Conservation (phyloP, 2,329 filamentous ascomycete species). For the Clarireedia sp. region DNA sequence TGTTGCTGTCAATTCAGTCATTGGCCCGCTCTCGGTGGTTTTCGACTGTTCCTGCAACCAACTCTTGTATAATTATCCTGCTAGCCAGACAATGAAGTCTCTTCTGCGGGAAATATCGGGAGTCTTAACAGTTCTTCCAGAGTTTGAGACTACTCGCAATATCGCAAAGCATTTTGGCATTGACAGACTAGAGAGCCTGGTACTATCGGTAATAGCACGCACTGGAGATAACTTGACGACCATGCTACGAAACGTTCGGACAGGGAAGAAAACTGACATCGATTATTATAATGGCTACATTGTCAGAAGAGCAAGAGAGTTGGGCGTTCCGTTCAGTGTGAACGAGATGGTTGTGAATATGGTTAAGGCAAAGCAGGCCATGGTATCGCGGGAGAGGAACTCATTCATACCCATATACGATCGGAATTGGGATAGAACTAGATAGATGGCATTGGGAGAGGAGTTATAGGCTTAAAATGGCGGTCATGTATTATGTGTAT, state of each 20-base stretch:
- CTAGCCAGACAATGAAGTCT: constrained; percentile 58
- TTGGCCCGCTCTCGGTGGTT: constrained; percentile 75
- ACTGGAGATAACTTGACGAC: constrained; percentile 45
- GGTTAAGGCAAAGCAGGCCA: constrained; percentile 59
- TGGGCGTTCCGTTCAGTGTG: constrained; percentile 63
- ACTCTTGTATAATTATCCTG: constrained; percentile 57
- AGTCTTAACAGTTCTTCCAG: constrained; percentile 67
- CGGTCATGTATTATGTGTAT: neutral
- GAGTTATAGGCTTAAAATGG: neutral
- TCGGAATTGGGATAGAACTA: neutral
- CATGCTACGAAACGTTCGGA: constrained; percentile 59
- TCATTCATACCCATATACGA: constrained; percentile 23
- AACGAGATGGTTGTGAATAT: constrained; percentile 67
- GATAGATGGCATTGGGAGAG: neutral
- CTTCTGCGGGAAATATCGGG: constrained; percentile 67
- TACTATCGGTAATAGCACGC: constrained; percentile 43
- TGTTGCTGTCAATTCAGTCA: constrained; percentile 64
- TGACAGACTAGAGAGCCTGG: constrained; percentile 53
- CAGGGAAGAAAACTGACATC: constrained; percentile 62
- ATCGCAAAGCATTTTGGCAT: constrained; percentile 48
- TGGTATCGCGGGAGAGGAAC: constrained; percentile 20
- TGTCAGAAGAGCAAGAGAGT: constrained; percentile 59
- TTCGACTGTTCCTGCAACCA: constrained; percentile 69
- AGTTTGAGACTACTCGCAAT: constrained; percentile 53
- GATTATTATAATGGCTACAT: constrained; percentile 88